These are phyloP conservation scores for Streptanthus diversifolius DNA, from an alignment of 345 rosid species.

Conservation along the genomic window DNA sequence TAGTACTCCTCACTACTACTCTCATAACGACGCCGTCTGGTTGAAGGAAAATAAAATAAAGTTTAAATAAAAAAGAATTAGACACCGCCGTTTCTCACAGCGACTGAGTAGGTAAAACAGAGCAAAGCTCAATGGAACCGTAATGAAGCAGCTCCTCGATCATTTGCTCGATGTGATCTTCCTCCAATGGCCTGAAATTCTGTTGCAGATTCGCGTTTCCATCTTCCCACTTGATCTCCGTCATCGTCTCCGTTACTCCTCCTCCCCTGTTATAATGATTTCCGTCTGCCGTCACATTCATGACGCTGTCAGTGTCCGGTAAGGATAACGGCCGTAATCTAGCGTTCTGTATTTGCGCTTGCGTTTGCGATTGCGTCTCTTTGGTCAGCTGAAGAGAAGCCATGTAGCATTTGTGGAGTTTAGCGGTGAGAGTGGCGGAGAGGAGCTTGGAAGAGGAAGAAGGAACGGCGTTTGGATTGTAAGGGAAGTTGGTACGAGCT, in stretches of 20 bases:
- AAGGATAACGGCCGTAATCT: not conserved
- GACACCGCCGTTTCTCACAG: constrained; percentile 29
- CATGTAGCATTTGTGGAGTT: constrained; percentile 90
- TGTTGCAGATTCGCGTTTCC: constrained; percentile 35
- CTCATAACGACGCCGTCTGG: constrained; percentile 11
- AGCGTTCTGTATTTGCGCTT: not conserved
- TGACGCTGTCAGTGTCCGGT: constrained; percentile 9
- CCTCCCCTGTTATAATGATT: constrained; percentile 30
- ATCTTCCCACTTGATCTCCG: constrained; percentile 47
- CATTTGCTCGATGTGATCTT: constrained; percentile 94
- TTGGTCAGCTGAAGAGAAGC: constrained; percentile 87
- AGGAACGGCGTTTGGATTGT: constrained; percentile 61
- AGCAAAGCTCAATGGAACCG: constrained; percentile 78
- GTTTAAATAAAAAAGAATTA: not conserved
- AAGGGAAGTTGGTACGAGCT: constrained; percentile 92
- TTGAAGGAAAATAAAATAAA: not conserved
- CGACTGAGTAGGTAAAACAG: constrained; percentile 41
- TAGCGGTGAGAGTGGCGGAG: constrained; percentile 86
- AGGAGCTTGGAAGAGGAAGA: constrained; percentile 81
- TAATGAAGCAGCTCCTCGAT: constrained; percentile 81
- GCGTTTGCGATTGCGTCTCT: constrained; percentile 37
- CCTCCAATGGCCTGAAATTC: constrained; percentile 63
- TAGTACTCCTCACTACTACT: not conserved
- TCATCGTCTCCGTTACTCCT: constrained; percentile 32
- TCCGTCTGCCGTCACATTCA: constrained; percentile 14